Conservation (phyloP, 1,139 yeast genomes). For the Kodamaea arcana region DNA sequence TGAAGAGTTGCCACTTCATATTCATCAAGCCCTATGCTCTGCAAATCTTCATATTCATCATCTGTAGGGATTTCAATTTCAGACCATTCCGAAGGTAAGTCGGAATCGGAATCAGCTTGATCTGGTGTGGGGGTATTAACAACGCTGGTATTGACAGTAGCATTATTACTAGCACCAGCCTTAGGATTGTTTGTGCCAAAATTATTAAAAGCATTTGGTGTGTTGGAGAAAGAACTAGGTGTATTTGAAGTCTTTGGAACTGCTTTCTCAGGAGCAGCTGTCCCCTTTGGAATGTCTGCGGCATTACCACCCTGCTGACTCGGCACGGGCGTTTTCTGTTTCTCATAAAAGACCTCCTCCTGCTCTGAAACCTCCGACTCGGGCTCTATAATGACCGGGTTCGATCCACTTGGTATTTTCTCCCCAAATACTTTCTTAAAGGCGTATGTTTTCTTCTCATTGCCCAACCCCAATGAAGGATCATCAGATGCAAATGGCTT, state of each 20-base stretch:
- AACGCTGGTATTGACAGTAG: background rate
- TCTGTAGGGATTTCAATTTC: slow-evolving; percentile 5
- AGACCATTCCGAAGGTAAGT: background rate
- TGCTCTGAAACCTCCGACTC: background rate
- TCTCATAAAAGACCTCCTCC: background rate
- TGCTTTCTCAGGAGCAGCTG: too few relatives aligned
- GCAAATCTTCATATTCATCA: slow-evolving; percentile 4
- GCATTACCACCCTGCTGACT: background rate
- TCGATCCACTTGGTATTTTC: background rate
- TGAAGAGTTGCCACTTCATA: slow-evolving; percentile 5
- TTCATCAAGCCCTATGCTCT: slow-evolving; percentile 1
- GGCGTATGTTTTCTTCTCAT: background rate
- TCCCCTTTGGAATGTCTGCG: background rate
- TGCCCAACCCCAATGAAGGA: too few relatives aligned
- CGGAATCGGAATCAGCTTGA: slow-evolving; percentile 2
- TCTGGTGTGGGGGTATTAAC: background rate
- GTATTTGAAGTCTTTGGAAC: too few relatives aligned
- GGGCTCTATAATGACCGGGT: background rate
- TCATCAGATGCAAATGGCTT: too few relatives aligned
- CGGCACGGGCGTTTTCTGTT: background rate
- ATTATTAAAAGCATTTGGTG: background rate
- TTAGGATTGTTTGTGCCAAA: background rate
- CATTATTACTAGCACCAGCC: background rate
- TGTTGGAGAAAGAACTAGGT: background rate
- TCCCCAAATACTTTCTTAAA: background rate